These are phyloP conservation scores for Paramecium sexaurelia DNA, from an alignment of 73 alveolate genomes.

Conservation along the genomic window DNA sequence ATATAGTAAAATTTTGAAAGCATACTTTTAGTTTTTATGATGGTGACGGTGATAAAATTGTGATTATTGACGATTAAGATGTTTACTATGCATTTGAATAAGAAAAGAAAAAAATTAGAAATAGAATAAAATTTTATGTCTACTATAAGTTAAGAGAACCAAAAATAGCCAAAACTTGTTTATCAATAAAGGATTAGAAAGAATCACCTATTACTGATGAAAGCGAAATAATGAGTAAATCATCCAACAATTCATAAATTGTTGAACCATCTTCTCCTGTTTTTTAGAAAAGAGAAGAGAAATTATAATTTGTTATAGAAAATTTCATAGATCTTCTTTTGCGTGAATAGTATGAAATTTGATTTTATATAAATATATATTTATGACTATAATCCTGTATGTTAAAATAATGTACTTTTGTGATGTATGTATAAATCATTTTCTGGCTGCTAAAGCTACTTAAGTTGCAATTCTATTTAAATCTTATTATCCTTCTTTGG, in stretches of 20 bases:
- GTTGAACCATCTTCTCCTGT: background rate
- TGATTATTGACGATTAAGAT: background rate
- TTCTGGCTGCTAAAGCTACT: constrained; percentile 67
- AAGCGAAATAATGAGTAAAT: background rate
- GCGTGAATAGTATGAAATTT: background rate
- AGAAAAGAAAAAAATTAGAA: background rate
- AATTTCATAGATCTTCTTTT: background rate
- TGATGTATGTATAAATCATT: background rate
- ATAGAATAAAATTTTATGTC: background rate
- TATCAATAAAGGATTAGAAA: background rate
- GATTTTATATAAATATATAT: background rate
- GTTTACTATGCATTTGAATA: background rate
- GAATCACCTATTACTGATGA: background rate
- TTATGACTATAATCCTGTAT: background rate
- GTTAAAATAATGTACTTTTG: background rate
- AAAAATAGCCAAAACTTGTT: background rate
- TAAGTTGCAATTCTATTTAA: constrained; percentile 76
- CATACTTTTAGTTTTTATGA: background rate
- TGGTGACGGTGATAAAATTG: too few relatives aligned
- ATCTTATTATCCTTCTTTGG: constrained; percentile 75
- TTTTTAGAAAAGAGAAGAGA: background rate
- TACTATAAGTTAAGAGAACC: background rate
- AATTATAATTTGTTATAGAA: background rate
- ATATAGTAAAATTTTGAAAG: background rate
- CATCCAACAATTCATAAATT: background rate